Base-by-base conservation (phyloP, 805 yeast genomes). In the Lipomyces anomalus region DNA sequence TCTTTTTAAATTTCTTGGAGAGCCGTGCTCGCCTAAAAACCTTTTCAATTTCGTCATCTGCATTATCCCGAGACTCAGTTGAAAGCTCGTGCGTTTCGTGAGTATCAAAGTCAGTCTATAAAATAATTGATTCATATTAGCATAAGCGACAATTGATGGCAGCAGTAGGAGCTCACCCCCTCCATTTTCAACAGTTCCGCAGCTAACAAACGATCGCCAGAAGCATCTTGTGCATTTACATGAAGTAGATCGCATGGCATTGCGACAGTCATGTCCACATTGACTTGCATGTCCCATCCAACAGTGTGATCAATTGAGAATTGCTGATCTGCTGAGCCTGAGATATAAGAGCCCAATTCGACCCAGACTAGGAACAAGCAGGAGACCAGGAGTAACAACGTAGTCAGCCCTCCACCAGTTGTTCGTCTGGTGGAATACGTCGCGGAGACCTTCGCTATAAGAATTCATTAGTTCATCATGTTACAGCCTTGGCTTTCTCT, bases 191-290 rank as follows among this genome's bases (percentile, higher is more conserved):
- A 68, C 42, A 80, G 71, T 60, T 89, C 94, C 6, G 79, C 77
- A 0, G 95, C 95, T 47, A 89, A 57, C 50, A 84, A 75, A 45
- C 83, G 67, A 62, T 92, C 98, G 44, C 76, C 75, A 0, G 97
- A 81, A 9, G 70, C 66, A 61, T 92, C 98, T 57, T 76, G 70
- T 11, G 84, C 88, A 58, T 82, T 82, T 13, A 95, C 79, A 55
- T 79, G 82, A 16, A 92, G 51, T 56, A 67, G 75, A 47, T 79
- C 75, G 66, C 98, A 92, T 6, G 95, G 94, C 81, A 83, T 82
- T 5, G 82, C 81, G 38, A 92, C 82, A 22, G 82, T 72, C 55
- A 92, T 61, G 61, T 89, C 97, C 46, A 92, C 39, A 60, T 92
- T 89, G 38, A 92, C 72, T 36, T 73, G 74, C 44, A 88, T 73